Percentiles rank a stretch among this genome's conserved stretches.
phyloP scores from a whole-genome alignment of 441 rosid species.

The Breynia disticha region DNA sequence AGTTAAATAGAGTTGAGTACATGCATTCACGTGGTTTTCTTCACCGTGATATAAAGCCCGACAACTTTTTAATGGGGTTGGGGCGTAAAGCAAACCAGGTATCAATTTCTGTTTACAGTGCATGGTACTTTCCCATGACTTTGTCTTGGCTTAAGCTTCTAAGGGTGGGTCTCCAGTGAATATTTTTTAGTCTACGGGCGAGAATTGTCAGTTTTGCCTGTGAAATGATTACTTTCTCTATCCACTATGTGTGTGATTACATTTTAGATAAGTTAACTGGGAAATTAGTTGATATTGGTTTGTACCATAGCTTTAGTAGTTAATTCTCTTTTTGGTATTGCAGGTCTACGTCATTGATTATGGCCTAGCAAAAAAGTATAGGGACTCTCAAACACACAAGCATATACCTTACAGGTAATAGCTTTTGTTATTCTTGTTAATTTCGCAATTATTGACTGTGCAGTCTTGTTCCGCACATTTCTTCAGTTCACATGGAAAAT shows the following conservation, averaged over 20 bases:
- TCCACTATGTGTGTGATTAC: background rate
- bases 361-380: slow-evolving; percentile 94
- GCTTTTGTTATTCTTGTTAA: background rate
- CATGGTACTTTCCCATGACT: background rate
- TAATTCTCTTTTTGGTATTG: background rate
- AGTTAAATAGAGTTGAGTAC: slow-evolving; percentile 93
- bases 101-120: background rate
- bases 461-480: no score
- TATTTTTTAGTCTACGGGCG: no score
- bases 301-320: background rate
- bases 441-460: background rate
- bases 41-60: slow-evolving; percentile 99
- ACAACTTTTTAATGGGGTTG: slow-evolving; percentile 93
- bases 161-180: no score
- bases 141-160: no score
- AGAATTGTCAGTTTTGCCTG: no score
- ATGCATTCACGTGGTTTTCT: slow-evolving; percentile 97
- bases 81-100: slow-evolving; percentile 99
- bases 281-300: background rate
- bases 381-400: slow-evolving; percentile 94
- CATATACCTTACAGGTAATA: slow-evolving; percentile 63
- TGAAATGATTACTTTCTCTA: no score
- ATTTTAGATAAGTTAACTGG: background rate
- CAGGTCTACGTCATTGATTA: slow-evolving; percentile 94
- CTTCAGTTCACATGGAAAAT: no score